A percentile compares a stretch with the other conserved stretches of the same genome.
These are phyloP conservation scores for Lippia alba DNA, from an alignment of 305 asterid genomes.

Conservation along the genomic window DNA sequence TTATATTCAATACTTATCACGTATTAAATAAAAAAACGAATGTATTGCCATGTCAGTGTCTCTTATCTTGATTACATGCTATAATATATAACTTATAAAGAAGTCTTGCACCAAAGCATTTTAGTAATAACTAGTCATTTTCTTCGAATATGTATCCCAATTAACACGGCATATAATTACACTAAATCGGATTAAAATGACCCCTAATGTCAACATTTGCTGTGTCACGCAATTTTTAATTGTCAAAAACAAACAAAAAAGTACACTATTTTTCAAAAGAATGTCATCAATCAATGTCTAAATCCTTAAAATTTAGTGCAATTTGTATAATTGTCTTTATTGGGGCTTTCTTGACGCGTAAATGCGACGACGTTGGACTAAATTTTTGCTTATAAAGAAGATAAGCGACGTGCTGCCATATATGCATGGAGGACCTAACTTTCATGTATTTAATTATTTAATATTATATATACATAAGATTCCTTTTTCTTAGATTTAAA, in stretches of 20 bases:
- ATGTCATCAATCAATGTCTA: constrained; percentile 12
- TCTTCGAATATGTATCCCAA: not conserved
- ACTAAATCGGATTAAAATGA: not conserved
- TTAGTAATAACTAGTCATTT: not conserved
- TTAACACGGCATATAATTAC: not conserved
- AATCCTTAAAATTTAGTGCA: not conserved
- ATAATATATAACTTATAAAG: no score
- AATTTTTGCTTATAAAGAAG: not conserved
- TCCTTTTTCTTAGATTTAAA: no score
- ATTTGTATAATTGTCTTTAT: not conserved
- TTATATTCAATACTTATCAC: no score
- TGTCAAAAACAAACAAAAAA: not conserved
- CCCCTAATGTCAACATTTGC: not conserved
- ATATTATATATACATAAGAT: no score
- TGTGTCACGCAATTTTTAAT: not conserved
- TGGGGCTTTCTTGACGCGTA: not conserved
- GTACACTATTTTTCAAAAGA: not conserved
- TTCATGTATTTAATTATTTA: not conserved
- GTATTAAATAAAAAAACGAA: no score
- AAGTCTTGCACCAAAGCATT: not conserved
- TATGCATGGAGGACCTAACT: not conserved
- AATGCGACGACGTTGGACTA: not conserved
- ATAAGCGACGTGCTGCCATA: not conserved
- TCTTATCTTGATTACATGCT: no score
- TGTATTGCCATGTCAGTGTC: no score